Evolutionary conservation across 768 basidiomycete genomes (phyloP), one percentile per base, ranked within the genome.

Genomic region (Rhodotorula babjevae): DNA sequence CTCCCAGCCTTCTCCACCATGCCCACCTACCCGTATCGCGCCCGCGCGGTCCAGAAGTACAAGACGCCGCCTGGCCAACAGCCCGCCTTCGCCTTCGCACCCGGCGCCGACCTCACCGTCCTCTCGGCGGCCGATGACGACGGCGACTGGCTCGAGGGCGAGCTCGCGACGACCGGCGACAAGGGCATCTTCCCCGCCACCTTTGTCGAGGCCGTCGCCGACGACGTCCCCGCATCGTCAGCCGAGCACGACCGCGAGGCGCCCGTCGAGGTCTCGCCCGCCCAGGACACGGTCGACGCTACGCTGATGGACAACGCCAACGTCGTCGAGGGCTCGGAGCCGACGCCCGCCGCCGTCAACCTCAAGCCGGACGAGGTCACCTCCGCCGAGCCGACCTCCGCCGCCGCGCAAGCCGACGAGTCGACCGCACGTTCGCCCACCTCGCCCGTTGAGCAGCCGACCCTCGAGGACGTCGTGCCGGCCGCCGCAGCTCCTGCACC

Each of bases 71-170:
- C 73, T 1, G 47, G 53, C 19, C 46, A 65, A 14, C 63, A 52
- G 3, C 29, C 47, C 3, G 23, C 53, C 19, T 47, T 76, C 67
- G 21, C 56, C 9, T 72, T 77, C 62, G 47, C 46, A 29, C 66
- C 65, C 57, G 76, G 72, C 27, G 69, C 71, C 42, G 29, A 27
- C 6, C 25, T 77, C 42, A 74, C 60, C n/a, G 73, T 77, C 36
- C 36, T 65, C 46, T 61, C 18, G 8, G 19, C 47, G 1, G 76
- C 69, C 6, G 76, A 77, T 60, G 75, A 73, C 46, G 76, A 77
- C 12, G 76, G 72, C 15, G 76, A 77, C 33, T 77, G 76, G 76
- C 62, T 69, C 33, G 60, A 69, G 46, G 76, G 72, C 21, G 60
- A 56, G 53, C 65, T 50, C 29, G 59, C 49, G 11, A 47, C 49